Evolutionary conservation across 176 grass and related monocot species (phyloP), one percentile per base, ranked within the genome.

Genomic region (Oropetium thomaeum): DNA sequence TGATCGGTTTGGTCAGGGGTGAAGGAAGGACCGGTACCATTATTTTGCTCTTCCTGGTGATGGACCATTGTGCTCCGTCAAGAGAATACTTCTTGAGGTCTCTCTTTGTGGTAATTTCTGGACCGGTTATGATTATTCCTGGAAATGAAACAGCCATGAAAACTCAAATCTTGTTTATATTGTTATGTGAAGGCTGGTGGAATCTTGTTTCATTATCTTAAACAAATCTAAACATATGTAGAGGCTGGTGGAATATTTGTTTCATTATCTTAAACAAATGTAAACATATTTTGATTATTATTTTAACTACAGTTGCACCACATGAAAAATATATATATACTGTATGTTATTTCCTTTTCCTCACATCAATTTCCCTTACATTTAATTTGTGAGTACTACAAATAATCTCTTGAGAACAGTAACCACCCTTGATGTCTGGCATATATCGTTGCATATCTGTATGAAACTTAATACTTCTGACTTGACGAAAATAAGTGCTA

Each of bases 21-120:
- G 25, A 5, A 10, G 40, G 64, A 19, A 76, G 55, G 20, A 65
- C n/a, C 20, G 34, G 65, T 62, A 66, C 25, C 70, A 22, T 39
- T 64, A 5, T 48, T 86, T 44, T 54, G 37, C 20, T 69, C 73
- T 55, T 67, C 62, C 11, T 79, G 68, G 8, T 62, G 37, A 75
- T 72, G n/a, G 31, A 13, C 62, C 74, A 82, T 86, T 76, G 61
- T 39, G 30, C 58, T 30, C 25, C 65, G 30, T 37, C 53, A 55
- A 62, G 52, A 40, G 25, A 17, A 28, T 5, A 58, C 11, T 69
- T 69, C 41, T 57, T 43, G 14, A 15, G 30, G 22, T 37, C 34
- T 81, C 15, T 53, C 14, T 69, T 67, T 62, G 26, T 37, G 27
- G 14, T 20, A 45, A 37, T 20, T 58, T 38, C 6, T 69, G 22